These are phyloP conservation scores for Datisca glomerata DNA, from an alignment of 306 rosid genomes.

Conservation along the genomic window DNA sequence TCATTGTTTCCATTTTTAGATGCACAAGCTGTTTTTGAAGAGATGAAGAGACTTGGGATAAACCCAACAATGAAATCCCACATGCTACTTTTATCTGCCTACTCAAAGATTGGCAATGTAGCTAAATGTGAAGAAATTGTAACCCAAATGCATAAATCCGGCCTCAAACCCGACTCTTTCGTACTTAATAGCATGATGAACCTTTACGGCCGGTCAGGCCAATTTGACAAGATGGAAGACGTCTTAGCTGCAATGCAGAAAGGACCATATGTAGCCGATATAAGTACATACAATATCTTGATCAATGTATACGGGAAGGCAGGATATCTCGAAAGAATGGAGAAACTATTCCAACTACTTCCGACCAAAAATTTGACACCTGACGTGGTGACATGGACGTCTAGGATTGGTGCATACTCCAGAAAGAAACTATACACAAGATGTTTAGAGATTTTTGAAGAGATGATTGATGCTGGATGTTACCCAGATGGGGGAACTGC, in stretches of 20 bases:
- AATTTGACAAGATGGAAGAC: slow-evolving; percentile 67
- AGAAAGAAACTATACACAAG: slow-evolving; percentile 62
- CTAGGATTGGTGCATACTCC: slow-evolving; percentile 79
- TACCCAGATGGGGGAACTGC: slow-evolving; percentile 91
- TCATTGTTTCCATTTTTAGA: slow-evolving; percentile 21
- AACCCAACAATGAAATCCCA: slow-evolving; percentile 92
- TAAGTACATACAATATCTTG: slow-evolving; percentile 71
- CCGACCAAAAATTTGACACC: slow-evolving; percentile 48
- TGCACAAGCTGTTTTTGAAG: slow-evolving; percentile 62
- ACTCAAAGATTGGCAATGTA: slow-evolving; percentile 54
- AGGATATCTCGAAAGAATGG: slow-evolving; percentile 70
- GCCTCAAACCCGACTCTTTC: slow-evolving; percentile 65
- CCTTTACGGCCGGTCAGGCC: slow-evolving; percentile 71
- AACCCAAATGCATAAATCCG: slow-evolving; percentile 56
- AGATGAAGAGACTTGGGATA: slow-evolving; percentile 73
- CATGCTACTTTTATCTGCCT: slow-evolving; percentile 79
- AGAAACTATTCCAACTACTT: slow-evolving; percentile 43
- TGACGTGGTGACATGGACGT: slow-evolving; percentile 93
- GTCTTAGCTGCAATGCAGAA: slow-evolving; percentile 52
- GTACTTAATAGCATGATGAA: slow-evolving; percentile 78
- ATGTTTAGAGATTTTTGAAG: slow-evolving; percentile 83
- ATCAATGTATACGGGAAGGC: slow-evolving; percentile 76
- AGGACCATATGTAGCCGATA: slow-evolving; percentile 48
- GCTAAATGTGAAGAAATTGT: slow-evolving; percentile 69
- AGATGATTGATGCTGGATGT: slow-evolving; percentile 87